Conservation (phyloP, 1,284 basidiomycete species). For the Lentinula novae-zelandiae region DNA sequence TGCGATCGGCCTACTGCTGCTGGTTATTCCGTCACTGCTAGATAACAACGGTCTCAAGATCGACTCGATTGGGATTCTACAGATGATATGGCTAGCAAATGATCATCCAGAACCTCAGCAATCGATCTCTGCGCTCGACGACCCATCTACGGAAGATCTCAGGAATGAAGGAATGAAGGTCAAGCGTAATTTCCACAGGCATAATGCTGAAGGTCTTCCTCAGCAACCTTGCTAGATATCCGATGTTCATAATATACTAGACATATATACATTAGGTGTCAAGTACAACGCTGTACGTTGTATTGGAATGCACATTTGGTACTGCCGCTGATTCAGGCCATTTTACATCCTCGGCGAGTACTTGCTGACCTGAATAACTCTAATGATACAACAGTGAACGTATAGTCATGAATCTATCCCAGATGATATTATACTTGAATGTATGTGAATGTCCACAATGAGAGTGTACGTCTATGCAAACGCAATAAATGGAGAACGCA, state of each 20-base stretch:
- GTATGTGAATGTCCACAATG: neutral
- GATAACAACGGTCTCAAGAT: slow-evolving; percentile 8
- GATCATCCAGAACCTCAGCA: slow-evolving; percentile 7
- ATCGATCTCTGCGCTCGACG: neutral
- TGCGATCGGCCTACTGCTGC: neutral
- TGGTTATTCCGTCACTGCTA: neutral
- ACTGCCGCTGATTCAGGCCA: no score
- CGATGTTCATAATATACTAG: neutral
- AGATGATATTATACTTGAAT: neutral
- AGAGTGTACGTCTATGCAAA: neutral
- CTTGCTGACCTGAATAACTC: neutral
- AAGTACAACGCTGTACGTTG: no score
- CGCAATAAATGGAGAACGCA: neutral
- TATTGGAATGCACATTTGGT: no score
- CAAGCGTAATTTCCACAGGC: neutral
- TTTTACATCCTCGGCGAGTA: no score
- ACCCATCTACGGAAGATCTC: neutral
- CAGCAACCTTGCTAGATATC: neutral
- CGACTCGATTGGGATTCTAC: slow-evolving; percentile 8
- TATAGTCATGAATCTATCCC: neutral
- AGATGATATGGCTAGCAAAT: slow-evolving; percentile 9
- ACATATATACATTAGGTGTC: no score
- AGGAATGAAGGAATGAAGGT: neutral
- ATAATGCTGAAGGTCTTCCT: neutral
- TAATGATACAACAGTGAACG: neutral